Evolutionary conservation across 2,329 filamentous ascomycete species (phyloP), one percentile per base, ranked within the genome.

Genomic region (Clarireedia monteithiana): DNA sequence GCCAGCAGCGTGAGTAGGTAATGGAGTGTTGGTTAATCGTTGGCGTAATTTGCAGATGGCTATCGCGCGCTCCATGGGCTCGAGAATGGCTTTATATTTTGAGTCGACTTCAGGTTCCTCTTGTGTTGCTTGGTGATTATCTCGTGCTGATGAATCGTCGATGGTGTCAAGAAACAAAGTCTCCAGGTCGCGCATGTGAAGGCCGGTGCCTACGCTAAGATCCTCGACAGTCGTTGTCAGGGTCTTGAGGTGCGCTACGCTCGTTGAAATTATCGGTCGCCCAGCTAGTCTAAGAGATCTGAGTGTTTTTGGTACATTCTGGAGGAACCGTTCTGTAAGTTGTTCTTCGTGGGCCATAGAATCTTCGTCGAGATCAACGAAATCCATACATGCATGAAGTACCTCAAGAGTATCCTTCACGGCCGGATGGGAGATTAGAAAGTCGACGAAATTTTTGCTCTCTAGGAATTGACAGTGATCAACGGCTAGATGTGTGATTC

Each of bases 401-500:
- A 39, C 50, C 36, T 27, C 46, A n/a, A 56, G 47, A 6, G 38
- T 45, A 15, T 51, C 10, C 9, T 52, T 58, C 3, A 55, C 53
- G 2, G 57, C 34, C 12, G 48, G 38, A 49, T 91, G 88, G 30
- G 79, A 79, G 10, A 79, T 76, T 60, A 91, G 69, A 65, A 91
- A 90, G 56, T 84, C 75, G 59, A 88, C 80, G 26, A 91, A 79
- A 10, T 74, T 79, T n/a, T 80, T 73, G 0, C 85, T 81, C 14
- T 81, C 81, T 50, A 91, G 75, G 49, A 82, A 77, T 53, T 80
- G 83, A 75, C 88, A 91, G 68, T 87, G 87, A 59, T 85, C 82
- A 48, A 91, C 73, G 65, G 88, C 90, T 55, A 91, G 72, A 67
- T 91, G 87, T 1, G 85, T 89, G 61, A 91, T 77, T 60, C 76